These are phyloP conservation scores for Stagonosporopsis rhizophila DNA, from an alignment of 2,329 filamentous ascomycete species.

Conservation along the genomic window DNA sequence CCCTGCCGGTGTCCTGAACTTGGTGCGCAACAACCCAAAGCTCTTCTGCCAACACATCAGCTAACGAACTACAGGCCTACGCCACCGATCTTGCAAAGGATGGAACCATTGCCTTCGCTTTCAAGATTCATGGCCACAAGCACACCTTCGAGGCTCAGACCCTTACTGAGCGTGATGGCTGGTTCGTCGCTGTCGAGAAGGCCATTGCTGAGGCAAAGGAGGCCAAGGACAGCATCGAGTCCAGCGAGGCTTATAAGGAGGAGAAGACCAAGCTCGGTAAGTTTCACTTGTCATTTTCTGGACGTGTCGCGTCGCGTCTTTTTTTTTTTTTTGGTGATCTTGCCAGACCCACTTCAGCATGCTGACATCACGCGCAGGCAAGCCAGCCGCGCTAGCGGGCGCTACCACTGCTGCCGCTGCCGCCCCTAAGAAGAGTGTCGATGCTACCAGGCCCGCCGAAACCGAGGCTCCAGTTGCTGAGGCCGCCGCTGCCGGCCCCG, in stretches of 20 bases:
- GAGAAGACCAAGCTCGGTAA: constrained; percentile 75
- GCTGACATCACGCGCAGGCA: constrained; percentile 51
- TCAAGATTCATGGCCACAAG: constrained; percentile 87
- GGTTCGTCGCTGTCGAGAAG: constrained; percentile 83
- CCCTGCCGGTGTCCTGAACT: constrained; percentile 81
- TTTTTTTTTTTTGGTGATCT: constrained; percentile 30
- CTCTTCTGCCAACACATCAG: not conserved
- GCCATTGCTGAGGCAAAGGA: constrained; percentile 70
- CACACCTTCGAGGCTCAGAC: constrained; percentile 87
- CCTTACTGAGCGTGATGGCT: constrained; percentile 71
- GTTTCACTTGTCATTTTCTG: constrained; percentile 37
- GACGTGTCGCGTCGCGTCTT: constrained; percentile 29
- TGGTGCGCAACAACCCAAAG: constrained; percentile 65
- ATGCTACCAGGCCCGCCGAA: constrained; percentile 51
- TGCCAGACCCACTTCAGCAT: constrained; percentile 39
- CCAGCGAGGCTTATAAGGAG: constrained; percentile 87
- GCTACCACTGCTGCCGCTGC: constrained; percentile 45
- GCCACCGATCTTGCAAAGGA: constrained; percentile 76
- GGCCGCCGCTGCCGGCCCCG: constrained; percentile 33
- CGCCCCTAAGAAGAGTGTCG: constrained; percentile 57
- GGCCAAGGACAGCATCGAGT: constrained; percentile 73
- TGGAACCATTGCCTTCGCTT: constrained; percentile 80
- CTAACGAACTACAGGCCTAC: constrained; percentile 62
- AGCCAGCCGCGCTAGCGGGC: constrained; percentile 51
- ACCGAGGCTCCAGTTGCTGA: constrained; percentile 37